Percentiles rank a stretch among this genome's conserved stretches.
Evolutionary conservation across 2,329 filamentous ascomycete species (phyloP).

Genomic region (Pseudocercospora eumusae): DNA sequence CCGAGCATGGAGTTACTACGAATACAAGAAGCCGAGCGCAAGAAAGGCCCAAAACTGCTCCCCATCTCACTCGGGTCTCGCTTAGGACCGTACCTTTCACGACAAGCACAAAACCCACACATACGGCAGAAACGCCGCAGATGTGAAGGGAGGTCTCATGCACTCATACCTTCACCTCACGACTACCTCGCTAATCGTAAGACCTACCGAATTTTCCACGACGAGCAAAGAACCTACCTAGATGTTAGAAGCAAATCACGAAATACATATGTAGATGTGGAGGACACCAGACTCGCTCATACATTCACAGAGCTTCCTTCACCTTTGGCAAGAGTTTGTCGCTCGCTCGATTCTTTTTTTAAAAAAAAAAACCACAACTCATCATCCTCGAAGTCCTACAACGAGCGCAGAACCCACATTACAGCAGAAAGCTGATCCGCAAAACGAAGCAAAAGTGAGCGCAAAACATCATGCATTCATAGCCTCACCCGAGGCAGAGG

Average conservation of each 20-base stretch:
- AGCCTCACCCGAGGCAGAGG: background rate
- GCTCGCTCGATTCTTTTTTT: too few relatives aligned
- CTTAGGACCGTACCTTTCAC: background rate
- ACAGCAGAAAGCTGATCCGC: too few relatives aligned
- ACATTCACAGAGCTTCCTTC: background rate
- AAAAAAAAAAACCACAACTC: background rate
- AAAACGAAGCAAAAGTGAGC: too few relatives aligned
- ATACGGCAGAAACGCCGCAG: background rate
- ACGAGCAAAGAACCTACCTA: too few relatives aligned
- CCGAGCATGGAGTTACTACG: too few relatives aligned
- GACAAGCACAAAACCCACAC: background rate
- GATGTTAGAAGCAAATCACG: too few relatives aligned
- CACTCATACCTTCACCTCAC: background rate
- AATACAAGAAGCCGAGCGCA: background rate
- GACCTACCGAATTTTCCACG: background rate
- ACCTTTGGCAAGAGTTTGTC: background rate
- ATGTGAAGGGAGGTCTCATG: too few relatives aligned
- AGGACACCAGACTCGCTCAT: too few relatives aligned
- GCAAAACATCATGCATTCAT: background rate
- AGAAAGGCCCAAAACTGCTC: background rate
- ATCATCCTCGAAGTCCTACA: background rate
- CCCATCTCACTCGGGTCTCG: background rate
- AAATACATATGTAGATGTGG: too few relatives aligned
- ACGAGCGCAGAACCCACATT: too few relatives aligned
- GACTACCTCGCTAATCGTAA: background rate